Percentiles rank a stretch among this genome's conserved stretches.
These are phyloP conservation scores for Dissoconium aciculare DNA, from an alignment of 2,329 filamentous ascomycete genomes.

Conservation along the genomic window DNA sequence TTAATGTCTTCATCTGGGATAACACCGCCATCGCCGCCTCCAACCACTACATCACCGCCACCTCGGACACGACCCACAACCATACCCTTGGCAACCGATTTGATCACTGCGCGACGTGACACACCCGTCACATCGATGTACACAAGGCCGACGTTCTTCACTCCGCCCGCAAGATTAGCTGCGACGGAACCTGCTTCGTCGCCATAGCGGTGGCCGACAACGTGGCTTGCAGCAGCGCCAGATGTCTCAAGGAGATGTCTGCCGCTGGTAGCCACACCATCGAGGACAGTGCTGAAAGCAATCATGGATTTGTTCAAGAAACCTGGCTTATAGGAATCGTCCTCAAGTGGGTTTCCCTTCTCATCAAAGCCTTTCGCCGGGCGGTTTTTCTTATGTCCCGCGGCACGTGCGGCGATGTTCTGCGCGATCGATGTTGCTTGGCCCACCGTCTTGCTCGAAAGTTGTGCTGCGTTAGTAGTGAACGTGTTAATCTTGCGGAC, in stretches of 20 bases:
- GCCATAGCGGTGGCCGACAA: conserved; percentile 84
- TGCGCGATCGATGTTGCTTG: conserved; percentile 73
- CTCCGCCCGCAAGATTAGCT: conserved; percentile 60
- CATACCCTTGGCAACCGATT: conserved; percentile 95
- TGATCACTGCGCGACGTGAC: conserved; percentile 74
- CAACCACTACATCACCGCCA: conserved; percentile 59
- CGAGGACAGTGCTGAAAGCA: conserved; percentile 85
- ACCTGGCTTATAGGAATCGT: conserved; percentile 63
- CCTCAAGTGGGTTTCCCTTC: conserved; percentile 45
- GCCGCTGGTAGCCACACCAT: conserved; percentile 80
- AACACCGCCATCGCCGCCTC: conserved; percentile 44
- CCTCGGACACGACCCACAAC: conserved; percentile 65
- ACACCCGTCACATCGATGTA: conserved; percentile 96
- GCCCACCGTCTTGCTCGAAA: conserved; percentile 77
- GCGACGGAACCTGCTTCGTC: conserved; percentile 68
- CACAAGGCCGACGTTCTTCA: conserved; percentile 92
- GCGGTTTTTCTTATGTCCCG: conserved; percentile 43
- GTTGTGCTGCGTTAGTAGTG: conserved; percentile 59
- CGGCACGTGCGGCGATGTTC: conserved; percentile 66
- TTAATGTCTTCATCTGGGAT: conserved; percentile 28
- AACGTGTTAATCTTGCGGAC: conserved; percentile 84
- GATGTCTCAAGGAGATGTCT: conserved; percentile 60
- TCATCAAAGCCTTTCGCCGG: conserved; percentile 49
- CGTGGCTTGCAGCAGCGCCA: conserved; percentile 63
- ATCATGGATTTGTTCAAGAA: conserved; percentile 92